These are phyloP conservation scores for Didymella sp. DNA, from an alignment of 2,329 filamentous ascomycete genomes.

Conservation along the genomic window DNA sequence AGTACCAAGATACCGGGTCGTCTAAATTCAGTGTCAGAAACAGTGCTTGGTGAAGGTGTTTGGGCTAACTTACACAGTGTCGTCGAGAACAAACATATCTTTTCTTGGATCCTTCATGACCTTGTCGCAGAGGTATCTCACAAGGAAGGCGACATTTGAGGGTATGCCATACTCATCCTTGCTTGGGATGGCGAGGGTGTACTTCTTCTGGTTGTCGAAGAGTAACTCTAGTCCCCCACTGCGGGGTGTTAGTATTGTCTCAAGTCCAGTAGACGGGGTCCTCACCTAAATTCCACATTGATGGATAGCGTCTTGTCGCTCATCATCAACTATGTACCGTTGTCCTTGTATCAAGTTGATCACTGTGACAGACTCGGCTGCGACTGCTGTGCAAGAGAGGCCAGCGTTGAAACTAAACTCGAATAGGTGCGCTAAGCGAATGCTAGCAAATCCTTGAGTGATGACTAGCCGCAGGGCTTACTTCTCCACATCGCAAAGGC, in stretches of 20 bases:
- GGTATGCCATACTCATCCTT: slow-evolving; percentile 65
- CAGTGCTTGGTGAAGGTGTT: neutral
- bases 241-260: slow-evolving; percentile 18
- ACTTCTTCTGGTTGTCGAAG: slow-evolving; percentile 81
- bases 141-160: slow-evolving; percentile 76
- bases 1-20: slow-evolving; percentile 94
- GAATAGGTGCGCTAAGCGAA: slow-evolving; percentile 34
- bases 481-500: slow-evolving; percentile 24
- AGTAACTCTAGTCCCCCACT: slow-evolving; percentile 93
- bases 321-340: slow-evolving; percentile 13
- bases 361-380: neutral
- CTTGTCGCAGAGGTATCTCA: slow-evolving; percentile 78
- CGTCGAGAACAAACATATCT: slow-evolving; percentile 88
- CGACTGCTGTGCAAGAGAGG: slow-evolving; percentile 15
- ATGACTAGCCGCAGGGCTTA: slow-evolving; percentile 28
- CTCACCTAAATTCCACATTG: slow-evolving; percentile 77
- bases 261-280: slow-evolving; percentile 1
- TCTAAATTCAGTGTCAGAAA: slow-evolving; percentile 57
- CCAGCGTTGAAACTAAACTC: slow-evolving; percentile 20
- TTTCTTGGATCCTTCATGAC: slow-evolving; percentile 84
- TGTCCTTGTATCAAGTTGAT: neutral
- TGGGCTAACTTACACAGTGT: slow-evolving; percentile 73
- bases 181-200: slow-evolving; percentile 72
- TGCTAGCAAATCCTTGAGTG: slow-evolving; percentile 40
- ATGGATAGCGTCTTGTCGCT: slow-evolving; percentile 59